phyloP scores from a whole-genome alignment of 2,329 filamentous ascomycete genomes.

The Cadophora luteo-olivacea region DNA sequence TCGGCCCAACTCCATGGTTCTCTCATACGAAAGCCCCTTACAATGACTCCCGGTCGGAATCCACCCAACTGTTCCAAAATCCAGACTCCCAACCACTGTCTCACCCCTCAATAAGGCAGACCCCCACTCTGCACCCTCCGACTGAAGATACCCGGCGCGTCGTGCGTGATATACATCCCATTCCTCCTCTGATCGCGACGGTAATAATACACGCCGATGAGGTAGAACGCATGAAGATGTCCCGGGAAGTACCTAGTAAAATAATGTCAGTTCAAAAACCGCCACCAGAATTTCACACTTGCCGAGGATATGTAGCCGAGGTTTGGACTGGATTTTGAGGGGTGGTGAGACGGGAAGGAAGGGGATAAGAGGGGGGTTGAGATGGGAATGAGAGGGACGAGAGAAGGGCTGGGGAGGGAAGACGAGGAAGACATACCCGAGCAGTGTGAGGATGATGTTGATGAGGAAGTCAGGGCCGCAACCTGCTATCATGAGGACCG shows the following conservation, averaged over 20 bases:
- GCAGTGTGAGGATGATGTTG: slow-evolving; percentile 85
- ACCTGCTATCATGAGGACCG: slow-evolving; percentile 91
- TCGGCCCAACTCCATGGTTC: no score
- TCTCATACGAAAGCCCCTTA: no score
- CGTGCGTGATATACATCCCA: slow-evolving; percentile 14
- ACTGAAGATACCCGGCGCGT: slow-evolving; percentile 26
- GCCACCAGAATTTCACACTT: no score
- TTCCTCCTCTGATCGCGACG: slow-evolving; percentile 16
- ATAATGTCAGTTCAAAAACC: no score
- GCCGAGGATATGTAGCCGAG: no score
- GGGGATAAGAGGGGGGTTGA: background rate
- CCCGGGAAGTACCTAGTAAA: slow-evolving; percentile 68
- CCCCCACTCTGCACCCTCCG: slow-evolving; percentile 28
- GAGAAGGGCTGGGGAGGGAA: no score
- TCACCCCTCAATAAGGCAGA: background rate
- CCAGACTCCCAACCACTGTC: no score
- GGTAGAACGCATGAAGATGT: slow-evolving; percentile 92
- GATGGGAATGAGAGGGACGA: background rate
- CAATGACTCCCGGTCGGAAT: no score
- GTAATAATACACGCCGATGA: slow-evolving; percentile 82
- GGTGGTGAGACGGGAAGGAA: background rate
- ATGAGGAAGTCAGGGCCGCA: slow-evolving; percentile 86
- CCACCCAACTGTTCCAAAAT: no score
- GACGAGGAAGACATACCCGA: slow-evolving; percentile 54
- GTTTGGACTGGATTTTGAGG: no score